Base-by-base conservation (phyloP, 2,329 filamentous ascomycete genomes). In the Harringtonia aguacate region DNA sequence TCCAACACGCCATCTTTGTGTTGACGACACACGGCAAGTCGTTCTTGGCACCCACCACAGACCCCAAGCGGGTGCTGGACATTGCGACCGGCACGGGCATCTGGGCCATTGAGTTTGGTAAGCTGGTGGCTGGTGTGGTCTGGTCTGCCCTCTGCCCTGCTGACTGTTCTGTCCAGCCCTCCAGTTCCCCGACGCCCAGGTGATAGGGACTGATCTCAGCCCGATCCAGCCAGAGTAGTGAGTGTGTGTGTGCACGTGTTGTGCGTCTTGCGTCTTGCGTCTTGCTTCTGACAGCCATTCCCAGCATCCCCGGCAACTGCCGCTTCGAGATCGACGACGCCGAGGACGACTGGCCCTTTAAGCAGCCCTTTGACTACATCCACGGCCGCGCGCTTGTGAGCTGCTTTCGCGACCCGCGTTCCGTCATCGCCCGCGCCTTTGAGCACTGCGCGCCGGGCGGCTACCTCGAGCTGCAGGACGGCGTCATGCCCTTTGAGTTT, bases 311-410 rank as follows among this genome's bases (percentile, higher is more conserved):
- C 14, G 48, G 53, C 10, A 56, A 55, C 21, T 51, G 53, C n/a
- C 33, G 44, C 21, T 56, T 56, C 39, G 51, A 56, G 48, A 55
- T 56, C 50, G 50, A 45, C 46, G 54, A 56, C 41, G 52, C 51
- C 39, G 53, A 56, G 39, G 53, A 56, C 39, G 54, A 56, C 39
- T 56, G 54, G 53, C 44, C 39, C 18, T 51, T 53, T 36, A 38
- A 39, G 17, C 39, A 42, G 9, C 48, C 47, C 20, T 56, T 56
- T 36, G 51, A 56, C 41, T 48, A 55, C 27, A 43, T 56, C 22
- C 54, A 56, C 38, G 51, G 55, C 47, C 54, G 54, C 39, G 50
- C 52, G 22, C 50, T 53, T 42, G 44, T 53, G 17, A 53, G 52
- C 5, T 55, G 53, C 31, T 55, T 56, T 45, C 41, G 37, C 31